These are phyloP conservation scores for Cadophora sp. DNA, from an alignment of 2,329 filamentous ascomycete genomes.

Conservation along the genomic window DNA sequence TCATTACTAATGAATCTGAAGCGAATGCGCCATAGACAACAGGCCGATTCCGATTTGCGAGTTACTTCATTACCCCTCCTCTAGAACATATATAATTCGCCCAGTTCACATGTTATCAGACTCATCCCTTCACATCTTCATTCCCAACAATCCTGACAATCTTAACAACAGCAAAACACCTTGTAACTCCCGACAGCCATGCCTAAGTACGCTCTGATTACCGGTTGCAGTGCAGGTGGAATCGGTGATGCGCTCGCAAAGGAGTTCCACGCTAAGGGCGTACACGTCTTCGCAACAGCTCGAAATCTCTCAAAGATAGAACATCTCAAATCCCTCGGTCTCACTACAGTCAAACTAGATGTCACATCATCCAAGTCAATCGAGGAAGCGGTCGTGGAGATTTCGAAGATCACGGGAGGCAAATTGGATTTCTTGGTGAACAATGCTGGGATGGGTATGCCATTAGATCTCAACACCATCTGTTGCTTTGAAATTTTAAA, in stretches of 20 bases:
- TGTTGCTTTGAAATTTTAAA: neutral
- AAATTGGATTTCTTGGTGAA: neutral
- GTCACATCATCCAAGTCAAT: conserved; percentile 49
- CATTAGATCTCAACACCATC: neutral
- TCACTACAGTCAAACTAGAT: conserved; percentile 48
- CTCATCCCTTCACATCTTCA: too few species aligned
- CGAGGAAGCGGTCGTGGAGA: conserved; percentile 38
- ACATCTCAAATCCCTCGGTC: conserved; percentile 42
- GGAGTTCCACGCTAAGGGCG: conserved; percentile 47
- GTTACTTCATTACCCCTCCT: too few species aligned
- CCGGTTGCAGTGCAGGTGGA: conserved; percentile 20
- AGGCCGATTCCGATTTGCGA: too few species aligned
- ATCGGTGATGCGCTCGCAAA: conserved; percentile 43
- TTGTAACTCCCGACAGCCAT: neutral
- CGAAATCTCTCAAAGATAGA: conserved; percentile 47
- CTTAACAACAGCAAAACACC: neutral
- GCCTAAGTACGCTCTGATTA: conserved; percentile 9
- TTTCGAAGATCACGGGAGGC: neutral
- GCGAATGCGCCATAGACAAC: too few species aligned
- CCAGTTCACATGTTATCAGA: too few species aligned
- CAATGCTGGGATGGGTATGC: neutral
- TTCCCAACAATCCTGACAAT: too few species aligned
- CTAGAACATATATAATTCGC: too few species aligned
- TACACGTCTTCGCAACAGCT: conserved; percentile 51
- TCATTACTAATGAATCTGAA: too few species aligned